Base-by-base conservation (phyloP, 257 asterid genomes). In the Osmanthus fragrans region DNA sequence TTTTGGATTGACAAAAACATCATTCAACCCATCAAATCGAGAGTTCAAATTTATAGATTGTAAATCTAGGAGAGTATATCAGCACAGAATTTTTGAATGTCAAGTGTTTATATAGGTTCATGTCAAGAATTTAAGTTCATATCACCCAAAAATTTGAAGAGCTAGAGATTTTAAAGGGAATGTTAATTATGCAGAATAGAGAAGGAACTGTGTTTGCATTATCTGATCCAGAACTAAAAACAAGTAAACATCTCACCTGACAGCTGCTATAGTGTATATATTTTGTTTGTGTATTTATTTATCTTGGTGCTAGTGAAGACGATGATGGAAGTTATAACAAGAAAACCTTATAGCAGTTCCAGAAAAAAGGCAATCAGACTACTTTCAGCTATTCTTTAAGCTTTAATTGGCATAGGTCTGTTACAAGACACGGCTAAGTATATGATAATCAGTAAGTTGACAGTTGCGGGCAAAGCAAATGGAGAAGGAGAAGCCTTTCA, bases 81-180 rank as follows among this genome's bases (percentile, higher is more conserved):
- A 47, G 21, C 58, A 47, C 58, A 2, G 58, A 16, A 47, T 15
- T 47, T 47, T 47, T 16, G 56, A 3, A 47, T 47, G 58, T 16
- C n/a, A 16, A 47, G n/a, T 15, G 21, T 16, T 16, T 47, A 47
- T 15, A 47, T 15, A 47, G 58, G 1, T 47, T 47, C 58, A 47
- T 47, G 21, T 47, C 21, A 16, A 7, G 21, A 47, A 16, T 63
- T 75, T 27, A 75, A 8, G 60, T 36, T 58, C 29, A 63, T 3
- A 63, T 75, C 45, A 36, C 71, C 77, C 42, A 75, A n/a, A 39
- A 75, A 63, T 64, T 0, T 4, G n/a, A 47, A 47, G 51, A 47
- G 56, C n/a, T 16, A 40, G 16, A 12, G 13, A 40, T 40, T 47
- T 47, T 47, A 4, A 47, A 47, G 58, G 58, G 8, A 16, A 4